A percentile compares a stretch with the other conserved stretches of the same genome.
Evolutionary conservation across 345 rosid genomes (phyloP).

Genomic region (Alliaria petiolata): DNA sequence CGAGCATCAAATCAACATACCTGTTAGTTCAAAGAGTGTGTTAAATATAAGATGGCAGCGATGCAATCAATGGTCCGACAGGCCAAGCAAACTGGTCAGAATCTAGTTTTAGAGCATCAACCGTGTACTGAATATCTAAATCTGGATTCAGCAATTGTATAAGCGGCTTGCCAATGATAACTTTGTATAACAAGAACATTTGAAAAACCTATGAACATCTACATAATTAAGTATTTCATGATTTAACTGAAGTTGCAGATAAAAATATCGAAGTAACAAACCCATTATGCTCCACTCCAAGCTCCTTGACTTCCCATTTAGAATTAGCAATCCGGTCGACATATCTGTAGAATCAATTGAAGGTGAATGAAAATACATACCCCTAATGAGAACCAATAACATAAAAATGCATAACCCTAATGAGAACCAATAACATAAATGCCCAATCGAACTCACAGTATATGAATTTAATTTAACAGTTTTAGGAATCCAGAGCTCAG

Average conservation of each 20-base stretch:
- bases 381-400: neutral
- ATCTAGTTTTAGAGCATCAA: constrained; percentile 2
- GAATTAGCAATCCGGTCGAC: constrained; percentile 87
- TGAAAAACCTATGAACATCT: neutral
- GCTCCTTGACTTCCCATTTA: constrained; percentile 97
- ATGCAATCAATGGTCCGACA: neutral
- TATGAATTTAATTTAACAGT: neutral
- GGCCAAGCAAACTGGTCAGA: constrained; percentile 6
- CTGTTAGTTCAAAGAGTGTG: constrained; percentile 32
- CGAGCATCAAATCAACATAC: constrained; percentile 93
- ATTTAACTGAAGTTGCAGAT: neutral
- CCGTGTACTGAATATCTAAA: constrained; percentile 2
- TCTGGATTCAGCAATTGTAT: neutral
- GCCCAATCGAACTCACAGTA: neutral
- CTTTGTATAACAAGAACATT: neutral
- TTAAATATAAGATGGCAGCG: neutral
- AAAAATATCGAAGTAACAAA: constrained; percentile 36
- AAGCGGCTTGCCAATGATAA: neutral
- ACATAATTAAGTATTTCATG: neutral
- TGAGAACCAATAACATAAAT: neutral
- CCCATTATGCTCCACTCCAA: constrained; percentile 99
- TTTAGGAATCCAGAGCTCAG: neutral
- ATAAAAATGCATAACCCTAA: neutral
- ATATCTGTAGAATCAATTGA: constrained; percentile 53
- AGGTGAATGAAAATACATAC: neutral